phyloP scores from a whole-genome alignment of 768 basidiomycete genomes.

The Termitomyces heimii region DNA sequence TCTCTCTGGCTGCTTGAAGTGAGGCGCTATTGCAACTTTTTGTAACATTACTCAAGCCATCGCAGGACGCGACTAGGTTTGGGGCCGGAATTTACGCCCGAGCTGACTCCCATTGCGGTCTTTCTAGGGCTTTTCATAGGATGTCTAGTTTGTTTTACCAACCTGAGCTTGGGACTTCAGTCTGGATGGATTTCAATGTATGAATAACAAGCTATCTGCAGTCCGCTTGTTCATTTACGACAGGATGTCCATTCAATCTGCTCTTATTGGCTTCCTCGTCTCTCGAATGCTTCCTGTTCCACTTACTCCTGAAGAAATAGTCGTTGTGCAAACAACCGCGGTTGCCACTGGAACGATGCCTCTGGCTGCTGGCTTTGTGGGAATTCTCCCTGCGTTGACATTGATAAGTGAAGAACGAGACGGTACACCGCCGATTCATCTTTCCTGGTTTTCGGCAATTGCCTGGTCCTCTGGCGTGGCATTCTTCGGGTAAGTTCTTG shows the following conservation, averaged over 20 bases:
- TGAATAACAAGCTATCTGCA: slow-evolving; percentile 15
- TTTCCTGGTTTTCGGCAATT: slow-evolving; percentile 70
- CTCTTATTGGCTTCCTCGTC: slow-evolving; percentile 85
- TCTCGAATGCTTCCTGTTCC: slow-evolving; percentile 69
- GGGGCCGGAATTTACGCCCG: slow-evolving; percentile 25
- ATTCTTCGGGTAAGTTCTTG: slow-evolving; percentile 71
- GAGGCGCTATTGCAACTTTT: not conserved
- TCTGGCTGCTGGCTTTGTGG: slow-evolving; percentile 81
- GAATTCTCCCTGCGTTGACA: slow-evolving; percentile 86
- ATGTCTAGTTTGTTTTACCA: slow-evolving; percentile 86
- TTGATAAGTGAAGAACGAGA: slow-evolving; percentile 72
- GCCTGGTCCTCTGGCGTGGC: slow-evolving; percentile 89
- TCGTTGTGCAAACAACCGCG: slow-evolving; percentile 92
- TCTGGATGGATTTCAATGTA: slow-evolving; percentile 91
- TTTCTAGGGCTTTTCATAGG: slow-evolving; percentile 78
- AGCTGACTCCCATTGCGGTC: slow-evolving; percentile 54
- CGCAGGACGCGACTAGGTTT: slow-evolving; percentile 4
- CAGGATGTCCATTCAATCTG: slow-evolving; percentile 96
- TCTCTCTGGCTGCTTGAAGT: slow-evolving; percentile 12
- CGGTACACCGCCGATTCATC: slow-evolving; percentile 65
- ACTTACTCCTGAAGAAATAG: slow-evolving; percentile 87
- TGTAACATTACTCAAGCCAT: not conserved
- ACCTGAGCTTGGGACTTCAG: slow-evolving; percentile 82
- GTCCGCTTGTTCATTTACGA: not conserved
- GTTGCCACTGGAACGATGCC: slow-evolving; percentile 93